phyloP scores from a whole-genome alignment of 1,284 basidiomycete genomes.

The Trametes versicolor region DNA sequence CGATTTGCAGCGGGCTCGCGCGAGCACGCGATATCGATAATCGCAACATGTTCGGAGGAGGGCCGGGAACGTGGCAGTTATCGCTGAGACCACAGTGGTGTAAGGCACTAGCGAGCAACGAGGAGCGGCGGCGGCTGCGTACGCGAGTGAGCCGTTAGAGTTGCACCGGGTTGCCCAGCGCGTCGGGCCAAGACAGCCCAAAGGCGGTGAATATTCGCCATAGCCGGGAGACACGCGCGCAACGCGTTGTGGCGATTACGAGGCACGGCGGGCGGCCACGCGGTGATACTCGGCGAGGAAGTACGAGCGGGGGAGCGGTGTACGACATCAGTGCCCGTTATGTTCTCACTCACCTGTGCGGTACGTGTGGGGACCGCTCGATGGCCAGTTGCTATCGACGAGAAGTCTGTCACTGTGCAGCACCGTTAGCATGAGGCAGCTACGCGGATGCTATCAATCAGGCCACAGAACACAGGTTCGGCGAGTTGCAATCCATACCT shows the following conservation, averaged over 20 bases:
- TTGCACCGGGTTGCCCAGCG: conserved; percentile 26
- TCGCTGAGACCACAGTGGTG: conserved; percentile 25
- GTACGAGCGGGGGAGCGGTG: conserved; percentile 15
- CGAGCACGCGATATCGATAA: conserved; percentile 30
- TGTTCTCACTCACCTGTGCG: conserved; percentile 25
- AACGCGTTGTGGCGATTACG: conserved; percentile 26
- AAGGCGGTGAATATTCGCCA: conserved; percentile 15
- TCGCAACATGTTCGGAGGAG: conserved; percentile 19
- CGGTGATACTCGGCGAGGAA: conserved; percentile 24
- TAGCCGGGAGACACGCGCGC: conserved; percentile 29
- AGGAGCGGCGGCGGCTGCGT: conserved; percentile 24
- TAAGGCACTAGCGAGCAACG: conserved; percentile 25
- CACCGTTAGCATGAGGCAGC: conserved; percentile 17
- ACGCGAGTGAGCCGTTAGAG: conserved; percentile 31
- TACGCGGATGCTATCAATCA: conserved; percentile 21
- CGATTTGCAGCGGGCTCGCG: not conserved
- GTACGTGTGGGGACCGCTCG: conserved; percentile 15
- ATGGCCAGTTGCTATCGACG: conserved; percentile 24
- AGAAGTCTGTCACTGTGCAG: conserved; percentile 19
- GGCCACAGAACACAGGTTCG: conserved; percentile 16
- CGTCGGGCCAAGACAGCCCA: conserved; percentile 24
- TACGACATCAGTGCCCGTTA: conserved; percentile 28
- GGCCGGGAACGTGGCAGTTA: conserved; percentile 29
- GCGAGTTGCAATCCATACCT: conserved; percentile 23
- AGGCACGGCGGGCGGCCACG: conserved; percentile 25